phyloP scores from a whole-genome alignment of 176 grass and related monocot species.

The Thinopyrum elongatum region DNA sequence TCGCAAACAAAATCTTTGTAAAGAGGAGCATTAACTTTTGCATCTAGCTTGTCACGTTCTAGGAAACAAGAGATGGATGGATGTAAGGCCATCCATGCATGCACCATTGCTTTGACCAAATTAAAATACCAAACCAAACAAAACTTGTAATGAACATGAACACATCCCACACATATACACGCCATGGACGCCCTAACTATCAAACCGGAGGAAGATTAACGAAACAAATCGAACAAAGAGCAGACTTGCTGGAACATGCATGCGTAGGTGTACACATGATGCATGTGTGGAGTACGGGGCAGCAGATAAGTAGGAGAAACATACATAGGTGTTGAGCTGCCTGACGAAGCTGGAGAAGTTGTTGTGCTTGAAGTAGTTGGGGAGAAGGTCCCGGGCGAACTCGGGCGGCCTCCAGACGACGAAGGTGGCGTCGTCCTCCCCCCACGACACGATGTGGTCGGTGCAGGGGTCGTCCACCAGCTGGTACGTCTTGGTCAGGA shows the following conservation, averaged over 20 bases:
- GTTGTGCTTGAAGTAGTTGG: conserved; percentile 99
- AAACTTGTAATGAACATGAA: background rate
- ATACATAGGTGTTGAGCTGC: conserved; percentile 99
- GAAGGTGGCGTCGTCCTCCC: conserved; percentile 80
- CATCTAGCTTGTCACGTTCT: conserved; percentile 26
- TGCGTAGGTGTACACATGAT: background rate
- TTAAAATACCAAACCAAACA: background rate
- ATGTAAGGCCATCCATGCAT: background rate
- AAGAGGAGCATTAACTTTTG: conserved; percentile 5
- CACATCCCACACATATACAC: background rate
- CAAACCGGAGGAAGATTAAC: background rate
- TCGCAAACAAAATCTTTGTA: conserved; percentile 24
- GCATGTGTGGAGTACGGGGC: too few species aligned
- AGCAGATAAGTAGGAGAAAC: background rate
- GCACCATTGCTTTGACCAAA: conserved; percentile 12
- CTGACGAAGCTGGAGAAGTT: conserved; percentile 99
- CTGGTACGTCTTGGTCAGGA: conserved; percentile 96
- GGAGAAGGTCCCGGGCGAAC: conserved; percentile 89
- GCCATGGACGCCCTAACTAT: background rate
- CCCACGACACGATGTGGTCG: conserved; percentile 97
- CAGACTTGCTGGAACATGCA: background rate
- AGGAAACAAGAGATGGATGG: conserved; percentile 35
- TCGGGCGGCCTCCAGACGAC: conserved; percentile 91
- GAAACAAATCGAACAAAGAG: background rate
- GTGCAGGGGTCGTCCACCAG: conserved; percentile 98